phyloP scores from a whole-genome alignment of 345 rosid genomes.

The Crucihimalaya himalaica region DNA sequence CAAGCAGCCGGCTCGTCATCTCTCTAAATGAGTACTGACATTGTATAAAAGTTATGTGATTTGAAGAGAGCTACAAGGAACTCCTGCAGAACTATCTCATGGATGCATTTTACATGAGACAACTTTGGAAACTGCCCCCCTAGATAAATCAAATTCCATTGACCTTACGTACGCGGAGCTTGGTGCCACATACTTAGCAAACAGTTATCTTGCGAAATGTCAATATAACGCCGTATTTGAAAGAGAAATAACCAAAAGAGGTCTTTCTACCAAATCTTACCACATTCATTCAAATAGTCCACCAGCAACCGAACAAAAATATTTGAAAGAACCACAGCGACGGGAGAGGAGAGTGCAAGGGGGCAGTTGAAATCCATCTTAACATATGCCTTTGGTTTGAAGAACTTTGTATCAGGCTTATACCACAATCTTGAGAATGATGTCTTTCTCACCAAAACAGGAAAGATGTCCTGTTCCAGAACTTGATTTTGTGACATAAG shows the following conservation, averaged over 20 bases:
- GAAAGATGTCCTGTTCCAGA: slow-evolving; percentile 55
- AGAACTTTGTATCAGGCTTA: slow-evolving; percentile 76
- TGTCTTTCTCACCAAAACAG: slow-evolving; percentile 64
- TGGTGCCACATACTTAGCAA: slow-evolving; percentile 7
- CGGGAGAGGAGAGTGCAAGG: slow-evolving; percentile 62
- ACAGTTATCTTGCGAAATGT: background rate
- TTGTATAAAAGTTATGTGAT: background rate
- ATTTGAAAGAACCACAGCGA: slow-evolving; percentile 59
- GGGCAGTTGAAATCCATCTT: slow-evolving; percentile 78
- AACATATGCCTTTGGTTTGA: slow-evolving; percentile 69
- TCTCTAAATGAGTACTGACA: background rate
- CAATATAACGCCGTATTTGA: background rate
- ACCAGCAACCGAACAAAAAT: slow-evolving; percentile 60
- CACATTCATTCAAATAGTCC: slow-evolving; percentile 90
- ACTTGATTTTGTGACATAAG: slow-evolving; percentile 9
- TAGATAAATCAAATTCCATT: too few species aligned
- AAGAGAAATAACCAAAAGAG: background rate
- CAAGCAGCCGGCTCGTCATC: background rate
- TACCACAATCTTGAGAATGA: slow-evolving; percentile 67
- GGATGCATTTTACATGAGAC: background rate
- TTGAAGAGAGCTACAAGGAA: background rate
- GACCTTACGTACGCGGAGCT: background rate
- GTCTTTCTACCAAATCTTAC: slow-evolving; percentile 43
- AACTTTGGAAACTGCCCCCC: too few species aligned
- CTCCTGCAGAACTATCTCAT: background rate